Conservation (phyloP, 2,329 filamentous ascomycete genomes). For the Colletotrichum truncatum region DNA sequence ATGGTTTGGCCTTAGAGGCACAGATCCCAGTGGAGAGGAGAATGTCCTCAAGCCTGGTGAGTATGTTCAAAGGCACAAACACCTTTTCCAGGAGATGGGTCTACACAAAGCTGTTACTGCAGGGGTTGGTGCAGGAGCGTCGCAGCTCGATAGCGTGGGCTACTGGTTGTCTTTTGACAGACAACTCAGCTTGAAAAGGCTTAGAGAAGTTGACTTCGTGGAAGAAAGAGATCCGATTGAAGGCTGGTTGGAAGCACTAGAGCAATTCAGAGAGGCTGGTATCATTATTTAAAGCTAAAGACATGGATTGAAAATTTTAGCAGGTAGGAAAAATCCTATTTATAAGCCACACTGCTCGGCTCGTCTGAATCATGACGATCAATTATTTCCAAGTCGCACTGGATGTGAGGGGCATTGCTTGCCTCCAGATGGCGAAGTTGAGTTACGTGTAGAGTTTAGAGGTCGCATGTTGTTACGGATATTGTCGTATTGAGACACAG, state of each 20-base stretch:
- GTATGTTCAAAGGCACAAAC: constrained; percentile 40
- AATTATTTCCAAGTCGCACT: no score
- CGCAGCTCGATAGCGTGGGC: constrained; percentile 53
- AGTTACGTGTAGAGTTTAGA: background rate
- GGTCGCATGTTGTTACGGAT: constrained; percentile 10
- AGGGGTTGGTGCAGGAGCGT: constrained; percentile 47
- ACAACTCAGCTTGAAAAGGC: constrained; percentile 51
- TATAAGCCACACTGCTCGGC: no score
- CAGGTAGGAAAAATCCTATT: background rate
- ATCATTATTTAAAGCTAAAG: constrained; percentile 42
- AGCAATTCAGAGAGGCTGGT: constrained; percentile 49
- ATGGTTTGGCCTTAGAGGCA: constrained; percentile 43
- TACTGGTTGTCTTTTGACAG: constrained; percentile 58
- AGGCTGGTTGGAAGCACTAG: constrained; percentile 54
- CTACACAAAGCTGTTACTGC: constrained; percentile 35
- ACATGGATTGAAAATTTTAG: background rate
- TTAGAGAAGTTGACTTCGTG: constrained; percentile 49
- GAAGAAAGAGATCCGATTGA: constrained; percentile 46
- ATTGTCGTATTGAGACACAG: constrained; percentile 17
- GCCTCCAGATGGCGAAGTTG: no score
- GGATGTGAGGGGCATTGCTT: no score
- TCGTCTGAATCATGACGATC: no score
- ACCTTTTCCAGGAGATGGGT: constrained; percentile 39
- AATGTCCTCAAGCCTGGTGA: constrained; percentile 35
- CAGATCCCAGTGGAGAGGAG: constrained; percentile 28